phyloP scores from a whole-genome alignment of 2,329 filamentous ascomycete species.

The Phyllosticta capitalensis region DNA sequence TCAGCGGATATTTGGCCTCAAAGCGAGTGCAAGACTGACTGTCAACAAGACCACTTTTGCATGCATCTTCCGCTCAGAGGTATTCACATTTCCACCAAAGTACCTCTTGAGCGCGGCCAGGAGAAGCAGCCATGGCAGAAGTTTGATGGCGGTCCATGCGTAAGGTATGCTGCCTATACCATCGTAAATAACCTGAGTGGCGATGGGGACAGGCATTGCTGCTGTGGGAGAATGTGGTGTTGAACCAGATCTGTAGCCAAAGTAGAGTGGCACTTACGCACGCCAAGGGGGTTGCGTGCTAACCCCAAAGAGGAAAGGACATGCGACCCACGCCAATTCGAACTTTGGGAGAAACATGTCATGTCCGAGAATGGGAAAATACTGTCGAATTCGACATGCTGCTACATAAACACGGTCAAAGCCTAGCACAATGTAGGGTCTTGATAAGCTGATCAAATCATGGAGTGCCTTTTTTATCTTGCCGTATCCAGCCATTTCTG shows the following conservation, averaged over 20 bases:
- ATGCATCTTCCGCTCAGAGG: slow-evolving; percentile 75
- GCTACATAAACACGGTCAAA: too few species aligned
- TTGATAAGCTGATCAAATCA: too few species aligned
- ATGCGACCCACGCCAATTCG: too few species aligned
- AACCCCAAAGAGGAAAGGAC: background rate
- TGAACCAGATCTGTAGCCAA: background rate
- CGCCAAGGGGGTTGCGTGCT: background rate
- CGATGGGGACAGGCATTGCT: slow-evolving; percentile 53
- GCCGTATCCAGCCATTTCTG: too few species aligned
- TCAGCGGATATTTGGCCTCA: slow-evolving; percentile 14
- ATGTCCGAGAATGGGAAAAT: too few species aligned
- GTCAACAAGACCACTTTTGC: slow-evolving; percentile 91
- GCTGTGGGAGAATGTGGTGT: background rate
- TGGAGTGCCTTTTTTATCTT: too few species aligned
- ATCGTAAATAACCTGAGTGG: slow-evolving; percentile 44
- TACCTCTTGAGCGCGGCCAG: slow-evolving; percentile 61
- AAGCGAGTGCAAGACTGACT: slow-evolving; percentile 36
- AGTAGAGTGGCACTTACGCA: background rate
- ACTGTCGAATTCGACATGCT: too few species aligned
- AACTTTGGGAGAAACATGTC: too few species aligned
- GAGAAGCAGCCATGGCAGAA: slow-evolving; percentile 42
- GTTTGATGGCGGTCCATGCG: slow-evolving; percentile 43
- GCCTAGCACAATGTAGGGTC: too few species aligned
- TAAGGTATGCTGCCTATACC: slow-evolving; percentile 47
- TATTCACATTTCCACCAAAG: slow-evolving; percentile 65